phyloP scores from a whole-genome alignment of 352 stramenopile genomes.

The Thraustochytrium sp. region DNA sequence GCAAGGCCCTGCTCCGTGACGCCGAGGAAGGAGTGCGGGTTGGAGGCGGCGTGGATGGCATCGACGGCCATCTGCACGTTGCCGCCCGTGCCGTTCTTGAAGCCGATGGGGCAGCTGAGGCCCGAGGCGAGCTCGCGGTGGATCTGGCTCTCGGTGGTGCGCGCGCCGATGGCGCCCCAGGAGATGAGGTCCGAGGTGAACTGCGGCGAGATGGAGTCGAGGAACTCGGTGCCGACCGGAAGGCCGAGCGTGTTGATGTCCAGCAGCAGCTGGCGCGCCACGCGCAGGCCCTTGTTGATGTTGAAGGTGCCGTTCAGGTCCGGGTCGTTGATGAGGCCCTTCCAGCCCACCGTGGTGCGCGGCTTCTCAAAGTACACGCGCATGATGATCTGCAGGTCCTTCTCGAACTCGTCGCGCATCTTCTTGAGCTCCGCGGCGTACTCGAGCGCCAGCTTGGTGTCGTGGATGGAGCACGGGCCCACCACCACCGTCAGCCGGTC shows the following conservation, averaged over 20 bases:
- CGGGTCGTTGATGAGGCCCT: slow-evolving; percentile 80
- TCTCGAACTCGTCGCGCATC: slow-evolving; percentile 64
- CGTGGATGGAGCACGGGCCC: slow-evolving; percentile 77
- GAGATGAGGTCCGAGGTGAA: slow-evolving; percentile 79
- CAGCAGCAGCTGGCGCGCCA: slow-evolving; percentile 69
- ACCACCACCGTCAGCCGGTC: slow-evolving; percentile 73
- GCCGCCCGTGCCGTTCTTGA: slow-evolving; percentile 80
- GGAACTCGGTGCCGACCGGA: slow-evolving; percentile 72
- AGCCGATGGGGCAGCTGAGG: slow-evolving; percentile 79
- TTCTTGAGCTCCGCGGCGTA: slow-evolving; percentile 67
- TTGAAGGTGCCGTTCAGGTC: slow-evolving; percentile 79
- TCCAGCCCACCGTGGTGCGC: slow-evolving; percentile 77
- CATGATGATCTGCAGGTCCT: slow-evolving; percentile 79
- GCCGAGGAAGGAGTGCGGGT: slow-evolving; percentile 77
- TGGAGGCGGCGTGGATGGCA: slow-evolving; percentile 66
- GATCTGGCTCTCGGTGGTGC: slow-evolving; percentile 77
- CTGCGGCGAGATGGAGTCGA: slow-evolving; percentile 80
- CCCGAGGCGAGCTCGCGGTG: slow-evolving; percentile 78
- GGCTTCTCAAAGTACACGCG: slow-evolving; percentile 83
- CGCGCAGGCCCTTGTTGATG: slow-evolving; percentile 78
- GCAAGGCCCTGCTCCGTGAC: slow-evolving; percentile 74
- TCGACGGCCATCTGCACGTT: slow-evolving; percentile 75
- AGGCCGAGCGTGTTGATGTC: slow-evolving; percentile 76
- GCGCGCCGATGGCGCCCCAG: slow-evolving; percentile 78
- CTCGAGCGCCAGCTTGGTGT: slow-evolving; percentile 72